Percentiles rank a stretch among this genome's conserved stretches.
These are phyloP conservation scores for Chlamydomonas schloesseri DNA, from an alignment of 139 green algal species.

Conservation along the genomic window DNA sequence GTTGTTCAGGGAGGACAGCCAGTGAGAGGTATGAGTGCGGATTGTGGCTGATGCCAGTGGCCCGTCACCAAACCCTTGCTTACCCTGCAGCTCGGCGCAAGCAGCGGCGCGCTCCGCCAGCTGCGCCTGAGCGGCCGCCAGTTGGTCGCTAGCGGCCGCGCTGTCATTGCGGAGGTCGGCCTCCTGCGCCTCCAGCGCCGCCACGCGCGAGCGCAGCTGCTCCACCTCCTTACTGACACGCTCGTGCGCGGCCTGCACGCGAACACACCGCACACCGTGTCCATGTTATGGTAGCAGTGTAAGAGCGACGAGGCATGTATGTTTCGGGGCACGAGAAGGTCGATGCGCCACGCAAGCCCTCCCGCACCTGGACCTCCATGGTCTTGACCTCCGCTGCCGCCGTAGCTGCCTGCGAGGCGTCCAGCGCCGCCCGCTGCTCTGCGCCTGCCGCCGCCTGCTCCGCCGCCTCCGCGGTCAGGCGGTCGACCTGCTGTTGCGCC, in stretches of 20 bases:
- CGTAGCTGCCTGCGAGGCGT: neutral
- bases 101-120: neutral
- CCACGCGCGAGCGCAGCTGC: conserved; percentile 40
- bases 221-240: neutral
- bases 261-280: no score
- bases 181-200: conserved; percentile 72
- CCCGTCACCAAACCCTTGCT: no score
- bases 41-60: no score
- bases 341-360: no score
- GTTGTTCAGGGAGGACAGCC: no score
- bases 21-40: no score
- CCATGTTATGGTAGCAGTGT: no score
- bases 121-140: conserved; percentile 3
- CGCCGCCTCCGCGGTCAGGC: neutral
- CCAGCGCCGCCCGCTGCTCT: conserved; percentile 30
- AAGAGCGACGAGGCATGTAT: no score
- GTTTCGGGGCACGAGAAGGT: no score
- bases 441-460: neutral
- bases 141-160: neutral
- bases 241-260: no score
- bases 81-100: neutral
- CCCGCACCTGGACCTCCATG: no score
- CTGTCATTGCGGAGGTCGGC: conserved; percentile 42
- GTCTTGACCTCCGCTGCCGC: neutral
- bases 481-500: neutral